Base-by-base conservation (phyloP, 192 early-diverging fungal genomes). In the Cetraspora pellucida region DNA sequence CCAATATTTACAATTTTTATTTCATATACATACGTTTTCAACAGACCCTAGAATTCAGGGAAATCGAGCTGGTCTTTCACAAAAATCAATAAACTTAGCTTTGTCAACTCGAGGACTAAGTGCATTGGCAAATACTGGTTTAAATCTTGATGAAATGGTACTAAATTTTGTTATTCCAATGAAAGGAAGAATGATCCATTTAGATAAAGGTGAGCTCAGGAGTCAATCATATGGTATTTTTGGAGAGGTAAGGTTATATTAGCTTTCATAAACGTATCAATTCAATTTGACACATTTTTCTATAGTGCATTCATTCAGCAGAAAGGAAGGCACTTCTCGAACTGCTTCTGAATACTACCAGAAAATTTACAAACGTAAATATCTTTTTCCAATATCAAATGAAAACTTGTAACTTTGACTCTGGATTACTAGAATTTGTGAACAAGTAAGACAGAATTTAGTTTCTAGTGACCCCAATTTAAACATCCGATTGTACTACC, bases 31-130 rank as follows among this genome's bases (percentile, higher is more conserved):
- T 50, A 27, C 3, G 44, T 14, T 19, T 54, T 50, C 21, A 27
- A 9, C 76, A 88, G 93, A 92, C 54, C 86, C 89, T 84, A 82
- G 93, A 45, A 55, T 88, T 61, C 89, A 88, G 0, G 88, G 90
- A 72, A 83, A 90, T 65, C 82, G 83, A 67, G 73, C 74, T 30
- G 79, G 79, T 37, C 78, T 86, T 66, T 84, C 81, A 77, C 87
- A 93, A 69, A 88, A 91, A 58, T 96, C 95, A 11, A 99, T 99
- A 80, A 99, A 99, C 75, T 80, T 99, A 80, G 97, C 97, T 8
- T 86, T 99, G 10, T 96, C 95, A 0, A 85, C 86, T 66, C 89
- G 97, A 45, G 97, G 95, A 16, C 80, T 99, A 31, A 89, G 91
- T 23, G 95, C 94, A 21, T 84, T 99, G 74, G 83, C 88, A 55